Conservation (phyloP, 116 monocot genomes). For the Dioscorea cayenensis region DNA sequence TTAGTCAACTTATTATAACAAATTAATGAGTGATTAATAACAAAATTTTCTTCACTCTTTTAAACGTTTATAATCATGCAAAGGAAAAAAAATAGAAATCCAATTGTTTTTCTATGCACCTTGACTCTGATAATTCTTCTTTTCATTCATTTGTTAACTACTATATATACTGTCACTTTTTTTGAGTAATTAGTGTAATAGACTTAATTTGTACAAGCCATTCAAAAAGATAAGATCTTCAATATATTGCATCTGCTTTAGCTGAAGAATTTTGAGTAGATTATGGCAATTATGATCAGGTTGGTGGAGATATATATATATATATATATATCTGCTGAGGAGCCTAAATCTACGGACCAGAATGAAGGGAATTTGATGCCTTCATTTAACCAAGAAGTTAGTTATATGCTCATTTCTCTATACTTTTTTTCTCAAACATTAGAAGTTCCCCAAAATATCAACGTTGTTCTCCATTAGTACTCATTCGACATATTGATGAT, state of each 20-base stretch:
- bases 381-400: constrained; percentile 50
- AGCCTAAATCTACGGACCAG: constrained; percentile 16
- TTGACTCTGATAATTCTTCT: too few relatives aligned
- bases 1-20: background rate
- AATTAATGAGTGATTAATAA: background rate
- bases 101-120: too few relatives aligned
- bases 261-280: background rate
- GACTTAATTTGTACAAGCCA: background rate
- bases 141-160: background rate
- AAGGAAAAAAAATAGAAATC: too few relatives aligned
- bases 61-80: background rate
- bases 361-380: constrained; percentile 31
- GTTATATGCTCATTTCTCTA: constrained; percentile 9
- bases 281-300: constrained; percentile 5
- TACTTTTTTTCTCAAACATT: background rate
- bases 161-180: background rate
- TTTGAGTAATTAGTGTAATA: background rate
- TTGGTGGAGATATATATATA: background rate
- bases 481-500: background rate
- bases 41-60: background rate
- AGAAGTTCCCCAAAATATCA: background rate
- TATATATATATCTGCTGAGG: background rate
- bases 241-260: background rate
- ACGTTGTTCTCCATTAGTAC: background rate
- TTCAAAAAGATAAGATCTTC: background rate